Percentiles rank a stretch among this genome's conserved stretches.
Conservation (phyloP, 208 protist species). For the Trypanosoma boissoni region DNA sequence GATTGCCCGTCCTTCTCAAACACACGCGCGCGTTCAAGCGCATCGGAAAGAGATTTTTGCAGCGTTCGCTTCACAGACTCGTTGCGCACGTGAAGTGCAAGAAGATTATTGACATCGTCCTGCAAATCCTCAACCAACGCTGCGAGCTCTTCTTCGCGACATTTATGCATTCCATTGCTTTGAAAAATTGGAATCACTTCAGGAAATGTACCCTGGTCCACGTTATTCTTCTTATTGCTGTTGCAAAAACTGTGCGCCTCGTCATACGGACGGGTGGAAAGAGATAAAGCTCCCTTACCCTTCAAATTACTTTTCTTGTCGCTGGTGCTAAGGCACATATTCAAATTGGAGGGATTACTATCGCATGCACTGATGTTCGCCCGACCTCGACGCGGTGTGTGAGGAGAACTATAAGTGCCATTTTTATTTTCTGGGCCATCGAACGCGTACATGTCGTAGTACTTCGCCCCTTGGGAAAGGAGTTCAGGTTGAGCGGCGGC, state of each 20-base stretch:
- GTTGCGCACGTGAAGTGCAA: slow-evolving; percentile 14
- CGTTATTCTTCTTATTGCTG: too few relatives aligned
- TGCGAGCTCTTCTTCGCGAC: background rate
- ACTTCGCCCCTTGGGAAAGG: slow-evolving; percentile 1
- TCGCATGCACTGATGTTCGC: too few relatives aligned
- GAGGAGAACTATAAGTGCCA: background rate
- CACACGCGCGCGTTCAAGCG: background rate
- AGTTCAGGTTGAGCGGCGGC: background rate
- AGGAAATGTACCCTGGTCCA: too few relatives aligned
- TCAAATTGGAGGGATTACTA: too few relatives aligned
- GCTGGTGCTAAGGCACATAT: too few relatives aligned
- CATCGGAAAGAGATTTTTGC: slow-evolving; percentile 10
- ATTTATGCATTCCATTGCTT: background rate
- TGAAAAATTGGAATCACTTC: too few relatives aligned
- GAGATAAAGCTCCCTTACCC: too few relatives aligned
- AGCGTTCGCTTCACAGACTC: slow-evolving; percentile 3
- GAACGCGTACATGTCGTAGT: slow-evolving; percentile 13
- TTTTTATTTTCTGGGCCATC: background rate
- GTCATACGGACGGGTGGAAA: too few relatives aligned
- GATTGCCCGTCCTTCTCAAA: slow-evolving; percentile 10
- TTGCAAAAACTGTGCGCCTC: too few relatives aligned
- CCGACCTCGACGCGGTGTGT: background rate
- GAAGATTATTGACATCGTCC: slow-evolving; percentile 25
- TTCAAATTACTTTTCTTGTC: too few relatives aligned
- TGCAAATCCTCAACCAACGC: slow-evolving; percentile 4